Percentiles rank a stretch among this genome's conserved stretches.
phyloP scores from a whole-genome alignment of 176 grass and related monocot genomes.

The Raddia guianensis region DNA sequence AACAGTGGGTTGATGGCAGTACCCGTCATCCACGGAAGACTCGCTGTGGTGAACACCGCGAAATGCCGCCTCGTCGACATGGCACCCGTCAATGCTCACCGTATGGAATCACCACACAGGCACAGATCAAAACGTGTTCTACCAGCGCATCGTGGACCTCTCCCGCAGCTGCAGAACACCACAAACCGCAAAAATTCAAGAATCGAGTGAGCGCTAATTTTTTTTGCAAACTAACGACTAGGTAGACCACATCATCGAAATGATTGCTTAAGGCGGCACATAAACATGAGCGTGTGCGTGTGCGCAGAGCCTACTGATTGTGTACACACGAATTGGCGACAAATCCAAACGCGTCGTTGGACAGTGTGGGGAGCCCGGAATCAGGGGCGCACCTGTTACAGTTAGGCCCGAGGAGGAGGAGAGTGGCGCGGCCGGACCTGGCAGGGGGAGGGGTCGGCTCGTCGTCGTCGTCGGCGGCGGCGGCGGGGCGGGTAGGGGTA shows the following conservation, averaged over 20 bases:
- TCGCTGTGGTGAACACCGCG: constrained; percentile 89
- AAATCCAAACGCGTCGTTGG: neutral
- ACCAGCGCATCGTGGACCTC: neutral
- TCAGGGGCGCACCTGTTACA: constrained; percentile 37
- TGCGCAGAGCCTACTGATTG: neutral
- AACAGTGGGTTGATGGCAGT: constrained; percentile 88
- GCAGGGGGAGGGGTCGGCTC: neutral
- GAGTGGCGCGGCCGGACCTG: neutral
- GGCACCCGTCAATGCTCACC: neutral
- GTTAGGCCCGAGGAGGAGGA: neutral
- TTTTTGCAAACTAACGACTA: neutral
- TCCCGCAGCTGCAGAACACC: neutral
- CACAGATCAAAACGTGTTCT: neutral
- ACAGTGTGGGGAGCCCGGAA: neutral
- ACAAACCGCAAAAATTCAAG: neutral
- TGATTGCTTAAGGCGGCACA: neutral
- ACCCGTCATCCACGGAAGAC: constrained; percentile 97
- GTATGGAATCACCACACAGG: neutral
- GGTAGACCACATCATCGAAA: neutral
- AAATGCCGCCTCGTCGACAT: constrained; percentile 71
- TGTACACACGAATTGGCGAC: neutral
- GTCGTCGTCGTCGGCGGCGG: neutral
- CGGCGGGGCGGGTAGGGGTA: neutral
- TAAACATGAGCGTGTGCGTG: neutral
- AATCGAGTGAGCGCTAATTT: neutral